Evolutionary conservation across 1,284 basidiomycete species (phyloP).

Genomic region (Malassezia slooffiae): DNA sequence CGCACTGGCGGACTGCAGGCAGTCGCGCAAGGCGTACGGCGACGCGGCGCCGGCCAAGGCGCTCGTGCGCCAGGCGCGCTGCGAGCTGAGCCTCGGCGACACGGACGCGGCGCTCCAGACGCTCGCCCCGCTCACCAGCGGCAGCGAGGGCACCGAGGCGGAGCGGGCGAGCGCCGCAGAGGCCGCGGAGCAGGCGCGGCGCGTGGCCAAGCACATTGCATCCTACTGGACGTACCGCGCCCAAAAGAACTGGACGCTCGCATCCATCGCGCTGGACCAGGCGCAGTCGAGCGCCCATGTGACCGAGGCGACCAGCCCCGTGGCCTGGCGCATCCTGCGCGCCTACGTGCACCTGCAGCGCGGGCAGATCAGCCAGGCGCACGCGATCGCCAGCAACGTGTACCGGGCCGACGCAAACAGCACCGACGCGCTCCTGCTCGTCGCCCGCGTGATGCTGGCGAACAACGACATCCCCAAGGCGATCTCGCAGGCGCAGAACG

Average conservation of each 20-base stretch:
- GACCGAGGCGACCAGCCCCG: slow-evolving; percentile 21
- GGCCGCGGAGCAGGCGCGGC: slow-evolving; percentile 22
- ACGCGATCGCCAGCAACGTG: slow-evolving; percentile 55
- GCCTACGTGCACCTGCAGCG: slow-evolving; percentile 25
- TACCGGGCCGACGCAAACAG: slow-evolving; percentile 62
- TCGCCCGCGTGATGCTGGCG: slow-evolving; percentile 68
- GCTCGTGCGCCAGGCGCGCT: slow-evolving; percentile 29
- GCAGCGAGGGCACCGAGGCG: slow-evolving; percentile 5
- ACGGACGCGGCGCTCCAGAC: slow-evolving; percentile 20
- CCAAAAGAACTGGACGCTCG: slow-evolving; percentile 52
- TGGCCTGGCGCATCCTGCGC: slow-evolving; percentile 25
- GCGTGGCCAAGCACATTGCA: slow-evolving; percentile 24
- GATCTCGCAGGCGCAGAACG: slow-evolving; percentile 61
- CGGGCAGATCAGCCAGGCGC: slow-evolving; percentile 31
- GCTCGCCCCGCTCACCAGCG: slow-evolving; percentile 15
- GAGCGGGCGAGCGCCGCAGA: slow-evolving; percentile 23
- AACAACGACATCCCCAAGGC: slow-evolving; percentile 60
- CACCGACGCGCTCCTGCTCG: slow-evolving; percentile 67
- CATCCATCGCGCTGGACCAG: slow-evolving; percentile 32
- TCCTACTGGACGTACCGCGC: slow-evolving; percentile 58
- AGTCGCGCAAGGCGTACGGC: slow-evolving; percentile 57
- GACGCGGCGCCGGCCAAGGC: slow-evolving; percentile 25
- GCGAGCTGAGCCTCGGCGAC: slow-evolving; percentile 35
- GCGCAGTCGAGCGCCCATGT: slow-evolving; percentile 23
- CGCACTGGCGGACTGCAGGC: slow-evolving; percentile 68